These are phyloP conservation scores for Venturia oleaginea DNA, from an alignment of 2,329 filamentous ascomycete genomes.

Conservation along the genomic window DNA sequence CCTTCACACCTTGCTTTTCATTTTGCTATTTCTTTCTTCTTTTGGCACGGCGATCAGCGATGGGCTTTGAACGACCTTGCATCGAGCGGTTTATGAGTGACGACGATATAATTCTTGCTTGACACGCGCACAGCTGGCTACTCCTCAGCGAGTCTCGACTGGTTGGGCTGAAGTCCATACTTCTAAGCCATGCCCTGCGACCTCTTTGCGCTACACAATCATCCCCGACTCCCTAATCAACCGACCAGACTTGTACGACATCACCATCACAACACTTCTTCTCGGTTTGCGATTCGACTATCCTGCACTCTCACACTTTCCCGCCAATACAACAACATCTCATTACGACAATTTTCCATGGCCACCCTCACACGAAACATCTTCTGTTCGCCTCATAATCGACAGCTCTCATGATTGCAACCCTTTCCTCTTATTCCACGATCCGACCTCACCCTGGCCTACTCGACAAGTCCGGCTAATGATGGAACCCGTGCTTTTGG, in stretches of 20 bases:
- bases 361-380: background rate
- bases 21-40: conserved; percentile 5
- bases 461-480: background rate
- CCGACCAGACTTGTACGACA: background rate
- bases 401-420: background rate
- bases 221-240: conserved; percentile 6
- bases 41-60: conserved; percentile 6
- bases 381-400: background rate
- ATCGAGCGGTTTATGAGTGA: conserved; percentile 2
- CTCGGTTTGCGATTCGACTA: background rate
- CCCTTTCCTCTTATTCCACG: background rate
- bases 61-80: conserved; percentile 2
- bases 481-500: background rate
- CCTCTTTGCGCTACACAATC: background rate
- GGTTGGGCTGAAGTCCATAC: background rate
- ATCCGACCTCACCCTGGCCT: background rate
- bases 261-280: background rate
- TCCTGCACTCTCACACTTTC: background rate
- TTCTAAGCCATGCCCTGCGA: background rate
- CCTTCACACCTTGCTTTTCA: background rate
- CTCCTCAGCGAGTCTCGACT: background rate
- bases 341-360: conserved; percentile 4
- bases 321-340: background rate
- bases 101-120: conserved; percentile 8
- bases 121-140: background rate